These are phyloP conservation scores for Aspergillus sp. DNA, from an alignment of 2,329 filamentous ascomycete genomes.

Conservation along the genomic window DNA sequence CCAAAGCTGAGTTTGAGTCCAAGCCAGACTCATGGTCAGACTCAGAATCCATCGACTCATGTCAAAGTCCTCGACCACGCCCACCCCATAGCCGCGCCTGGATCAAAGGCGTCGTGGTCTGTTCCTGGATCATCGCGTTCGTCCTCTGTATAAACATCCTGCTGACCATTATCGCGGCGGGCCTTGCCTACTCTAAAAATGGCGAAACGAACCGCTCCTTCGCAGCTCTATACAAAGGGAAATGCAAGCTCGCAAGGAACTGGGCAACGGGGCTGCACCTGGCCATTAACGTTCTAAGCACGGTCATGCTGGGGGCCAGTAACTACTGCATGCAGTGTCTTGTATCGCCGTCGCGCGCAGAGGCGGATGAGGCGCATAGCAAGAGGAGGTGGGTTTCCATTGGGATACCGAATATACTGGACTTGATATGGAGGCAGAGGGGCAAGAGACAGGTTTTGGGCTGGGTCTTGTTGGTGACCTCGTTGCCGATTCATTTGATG, in stretches of 20 bases:
- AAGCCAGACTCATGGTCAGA: background rate
- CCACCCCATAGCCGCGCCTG: background rate
- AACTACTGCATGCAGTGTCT: conserved; percentile 56
- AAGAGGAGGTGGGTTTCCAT: conserved; percentile 45
- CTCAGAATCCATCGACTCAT: background rate
- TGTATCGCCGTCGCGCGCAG: conserved; percentile 49
- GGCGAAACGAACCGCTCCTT: background rate
- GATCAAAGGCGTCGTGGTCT: conserved; percentile 10
- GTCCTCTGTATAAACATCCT: conserved; percentile 11
- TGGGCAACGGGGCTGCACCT: conserved; percentile 40
- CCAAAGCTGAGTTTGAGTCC: background rate
- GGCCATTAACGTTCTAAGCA: conserved; percentile 50
- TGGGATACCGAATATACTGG: conserved; percentile 26
- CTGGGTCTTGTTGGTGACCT: background rate
- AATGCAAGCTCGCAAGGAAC: conserved; percentile 7
- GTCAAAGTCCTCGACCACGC: background rate
- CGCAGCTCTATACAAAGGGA: conserved; percentile 10
- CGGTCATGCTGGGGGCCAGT: conserved; percentile 46
- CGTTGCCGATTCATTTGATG: conserved; percentile 8
- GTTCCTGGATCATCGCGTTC: background rate
- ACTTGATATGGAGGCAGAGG: background rate
- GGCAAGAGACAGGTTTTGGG: conserved; percentile 3
- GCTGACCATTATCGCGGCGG: conserved; percentile 10
- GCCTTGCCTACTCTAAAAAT: conserved; percentile 1
- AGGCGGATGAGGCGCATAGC: conserved; percentile 51